These are phyloP conservation scores for Fraxinus angustifolia DNA, from an alignment of 305 asterid species.

Conservation along the genomic window DNA sequence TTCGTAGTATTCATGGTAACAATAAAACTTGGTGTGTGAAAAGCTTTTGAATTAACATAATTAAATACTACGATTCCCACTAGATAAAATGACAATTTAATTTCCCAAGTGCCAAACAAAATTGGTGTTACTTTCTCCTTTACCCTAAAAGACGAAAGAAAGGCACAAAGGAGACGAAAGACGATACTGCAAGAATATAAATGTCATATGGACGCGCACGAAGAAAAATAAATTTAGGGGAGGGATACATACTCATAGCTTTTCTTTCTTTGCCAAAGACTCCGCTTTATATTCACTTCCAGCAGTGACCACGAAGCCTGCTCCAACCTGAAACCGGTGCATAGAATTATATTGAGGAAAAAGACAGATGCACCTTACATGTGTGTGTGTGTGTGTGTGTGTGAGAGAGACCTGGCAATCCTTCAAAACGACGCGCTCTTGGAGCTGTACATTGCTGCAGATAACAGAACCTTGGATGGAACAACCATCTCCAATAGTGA, in stretches of 20 bases:
- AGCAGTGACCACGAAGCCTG: conserved; percentile 77
- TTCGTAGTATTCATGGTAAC: conserved; percentile 2
- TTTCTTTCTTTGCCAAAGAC: conserved; percentile 85
- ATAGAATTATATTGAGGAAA: neutral
- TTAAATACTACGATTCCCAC: neutral
- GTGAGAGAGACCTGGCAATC: conserved; percentile 79
- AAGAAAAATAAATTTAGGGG: neutral
- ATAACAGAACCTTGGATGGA: conserved; percentile 87
- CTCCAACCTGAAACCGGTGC: conserved; percentile 63
- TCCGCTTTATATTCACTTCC: conserved; percentile 89
- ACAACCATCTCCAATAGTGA: conserved; percentile 85
- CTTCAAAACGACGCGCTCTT: conserved; percentile 79
- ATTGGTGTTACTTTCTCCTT: conserved; percentile 32
- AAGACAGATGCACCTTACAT: neutral
- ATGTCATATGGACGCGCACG: neutral
- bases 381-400: neutral
- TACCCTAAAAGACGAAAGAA: conserved; percentile 14
- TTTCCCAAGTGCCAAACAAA: conserved; percentile 34
- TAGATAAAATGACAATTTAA: neutral
- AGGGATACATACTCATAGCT: conserved; percentile 26
- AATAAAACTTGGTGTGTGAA: neutral
- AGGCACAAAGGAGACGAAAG: conserved; percentile 6
- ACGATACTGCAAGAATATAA: neutral
- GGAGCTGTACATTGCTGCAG: conserved; percentile 91
- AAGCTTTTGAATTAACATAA: neutral